These are phyloP conservation scores for Aspergillus avenaceus DNA, from an alignment of 495 filamentous ascomycete species.

Conservation along the genomic window DNA sequence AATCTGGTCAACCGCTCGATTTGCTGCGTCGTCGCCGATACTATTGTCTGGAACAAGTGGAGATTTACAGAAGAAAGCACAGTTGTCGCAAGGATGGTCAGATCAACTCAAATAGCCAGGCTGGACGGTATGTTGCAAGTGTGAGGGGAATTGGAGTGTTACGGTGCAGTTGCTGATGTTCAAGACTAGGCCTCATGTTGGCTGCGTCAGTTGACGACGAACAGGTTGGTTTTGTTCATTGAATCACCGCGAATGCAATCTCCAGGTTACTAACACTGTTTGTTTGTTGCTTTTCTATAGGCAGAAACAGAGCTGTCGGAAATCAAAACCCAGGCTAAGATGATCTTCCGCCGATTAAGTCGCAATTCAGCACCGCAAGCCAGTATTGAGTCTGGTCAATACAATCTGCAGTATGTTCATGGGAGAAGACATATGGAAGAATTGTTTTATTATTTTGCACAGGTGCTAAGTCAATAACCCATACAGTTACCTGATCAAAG, in stretches of 20 bases:
- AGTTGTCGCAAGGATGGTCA: conserved; percentile 64
- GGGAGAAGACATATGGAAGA: background rate
- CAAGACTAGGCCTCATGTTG: conserved; percentile 69
- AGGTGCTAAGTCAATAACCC: background rate
- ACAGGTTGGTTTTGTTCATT: conserved; percentile 45
- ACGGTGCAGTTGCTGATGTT: conserved; percentile 22
- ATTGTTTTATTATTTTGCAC: background rate
- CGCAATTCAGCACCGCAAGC: conserved; percentile 87
- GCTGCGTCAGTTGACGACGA: conserved; percentile 93
- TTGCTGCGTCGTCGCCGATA: too few species aligned
- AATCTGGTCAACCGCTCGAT: conserved; percentile 15
- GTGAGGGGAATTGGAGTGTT: background rate
- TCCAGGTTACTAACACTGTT: background rate
- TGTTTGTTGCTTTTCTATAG: conserved; percentile 24
- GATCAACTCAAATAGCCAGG: conserved; percentile 89
- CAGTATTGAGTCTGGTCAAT: conserved; percentile 81
- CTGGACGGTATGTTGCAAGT: conserved; percentile 69
- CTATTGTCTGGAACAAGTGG: conserved; percentile 13
- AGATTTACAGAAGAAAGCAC: background rate
- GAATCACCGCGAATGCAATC: conserved; percentile 10
- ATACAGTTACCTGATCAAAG: conserved; percentile 75
- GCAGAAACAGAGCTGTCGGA: conserved; percentile 75
- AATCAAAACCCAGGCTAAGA: conserved; percentile 85
- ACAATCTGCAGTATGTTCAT: conserved; percentile 74
- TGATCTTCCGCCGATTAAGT: conserved; percentile 80